Conservation (phyloP, 176 grass and related monocot species). For the Triticum dicoccoides region DNA sequence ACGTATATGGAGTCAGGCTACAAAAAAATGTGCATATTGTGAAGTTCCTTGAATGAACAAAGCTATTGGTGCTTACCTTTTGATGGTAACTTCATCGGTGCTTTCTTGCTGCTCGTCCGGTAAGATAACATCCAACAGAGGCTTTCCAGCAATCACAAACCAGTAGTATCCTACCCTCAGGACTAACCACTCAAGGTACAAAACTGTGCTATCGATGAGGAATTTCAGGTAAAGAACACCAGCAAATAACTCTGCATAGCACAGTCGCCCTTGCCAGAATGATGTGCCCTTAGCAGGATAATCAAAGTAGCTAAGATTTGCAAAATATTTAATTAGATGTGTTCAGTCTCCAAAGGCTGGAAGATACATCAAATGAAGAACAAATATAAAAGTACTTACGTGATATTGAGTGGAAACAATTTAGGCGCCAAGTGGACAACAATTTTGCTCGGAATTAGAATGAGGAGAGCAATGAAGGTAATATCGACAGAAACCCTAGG, state of each 20-base stretch:
- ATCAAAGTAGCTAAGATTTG: conserved; percentile 28
- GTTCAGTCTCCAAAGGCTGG: neutral
- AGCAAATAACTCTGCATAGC: conserved; percentile 22
- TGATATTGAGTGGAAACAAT: conserved; percentile 32
- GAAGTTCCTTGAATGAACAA: neutral
- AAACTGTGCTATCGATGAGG: conserved; percentile 18
- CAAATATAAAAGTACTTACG: conserved; percentile 16
- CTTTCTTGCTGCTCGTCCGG: neutral
- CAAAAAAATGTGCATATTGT: neutral
- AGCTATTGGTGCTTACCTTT: conserved; percentile 14
- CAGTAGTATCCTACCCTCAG: neutral
- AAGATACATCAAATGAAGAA: neutral
- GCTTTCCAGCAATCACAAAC: neutral
- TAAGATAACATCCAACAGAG: neutral
- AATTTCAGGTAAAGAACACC: conserved; percentile 19
- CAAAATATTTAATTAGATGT: conserved; percentile 18
- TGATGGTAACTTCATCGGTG: neutral
- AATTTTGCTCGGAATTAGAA: conserved; percentile 39
- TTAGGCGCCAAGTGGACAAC: conserved; percentile 15
- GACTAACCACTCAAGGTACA: conserved; percentile 30
- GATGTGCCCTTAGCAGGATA: neutral
- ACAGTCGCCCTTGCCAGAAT: conserved; percentile 20
- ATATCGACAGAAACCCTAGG: neutral
- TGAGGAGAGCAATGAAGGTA: conserved; percentile 26
- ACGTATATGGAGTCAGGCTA: neutral